Base-by-base conservation (phyloP, 1,139 yeast species). In the Magnusiomyces magnusii region DNA sequence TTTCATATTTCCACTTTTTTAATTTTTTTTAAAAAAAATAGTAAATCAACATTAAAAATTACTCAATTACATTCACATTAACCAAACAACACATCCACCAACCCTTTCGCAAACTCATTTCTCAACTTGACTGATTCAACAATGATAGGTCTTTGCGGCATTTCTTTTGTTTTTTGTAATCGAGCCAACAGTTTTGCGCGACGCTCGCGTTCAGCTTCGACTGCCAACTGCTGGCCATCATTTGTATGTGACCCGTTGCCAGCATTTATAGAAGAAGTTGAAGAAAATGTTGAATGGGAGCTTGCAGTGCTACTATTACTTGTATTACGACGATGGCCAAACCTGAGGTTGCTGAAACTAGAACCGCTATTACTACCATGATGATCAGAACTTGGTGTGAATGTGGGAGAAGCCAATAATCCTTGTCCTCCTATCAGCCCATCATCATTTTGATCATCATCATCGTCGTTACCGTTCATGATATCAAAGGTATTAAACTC, bases 401-500 rank as follows among this genome's bases (percentile, higher is more conserved):
- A 9, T 15, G 3, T 10, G 44, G 5, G 44, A 39, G 17, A 39
- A n/a, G 7, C 19, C 19, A 19, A 39, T n/a, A 39, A 9, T 19
- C 17, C 19, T 39, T 10, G 19, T n/a, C 44, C 7, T 31, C 36
- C 7, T 31, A 13, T 31, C 36, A 31, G 7, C 36, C n/a, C n/a
- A n/a, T n/a, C n/a, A n/a, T n/a, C n/a, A 5, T 54, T 56, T 13
- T 68, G 69, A 47, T 72, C 77, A 5, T 68, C 70, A 58, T 72
- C 76, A 21, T 72, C 76, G 17, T 71, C 70, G 2, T 70, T 71
- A 47, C 66, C 65, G 19, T 71, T 72, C 56, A 73, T 62, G 25
- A 69, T 64, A 39, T 64, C 67, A 27, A 84, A 73, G 61, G 85
- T 91, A 44, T 79, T 78, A 50, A 85, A 64, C 61, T 86, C 92